Evolutionary conservation across 179 eudicot species (phyloP), one percentile per base, ranked within the genome.

Genomic region (Beta corolliflora): DNA sequence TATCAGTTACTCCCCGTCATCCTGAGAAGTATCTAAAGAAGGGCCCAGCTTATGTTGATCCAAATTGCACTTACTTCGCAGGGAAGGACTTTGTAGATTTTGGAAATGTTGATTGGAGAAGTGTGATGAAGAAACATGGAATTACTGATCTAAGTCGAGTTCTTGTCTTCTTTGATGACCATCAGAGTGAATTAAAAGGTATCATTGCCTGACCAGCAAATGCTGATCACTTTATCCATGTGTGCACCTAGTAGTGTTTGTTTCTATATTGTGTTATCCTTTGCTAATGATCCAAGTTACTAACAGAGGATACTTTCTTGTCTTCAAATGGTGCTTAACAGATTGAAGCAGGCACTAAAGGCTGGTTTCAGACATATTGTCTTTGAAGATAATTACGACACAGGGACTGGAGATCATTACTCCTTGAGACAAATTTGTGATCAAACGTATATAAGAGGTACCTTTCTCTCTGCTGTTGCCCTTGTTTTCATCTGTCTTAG

Each of bases 361-460:
- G 98, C 93, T 86, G 97, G 99, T 59, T 96, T 96, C 87, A 89
- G 79, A 87, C 97, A 94, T 89, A 93, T 96, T 78, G 86, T 96
- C 21, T 96, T 96, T 81, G 99, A 96, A 90, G 99, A 96, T 89
- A 96, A 96, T 82, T 96, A 96, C 78, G 99, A 96, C 84, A 96
- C 99, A 74, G 99, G 99, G 76, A 94, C 96, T 82, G 99, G 98
- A 79, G 99, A 96, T 88, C 99, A 96, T 88, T 96, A 96, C 85
- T 96, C 98, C 81, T 87, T 96, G 69, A 88, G 99, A 85, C 99
- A 96, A 86, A 96, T 96, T 45, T 96, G 99, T 86, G 99, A 96
- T 87, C 99, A 96, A 80, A 90, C 85, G 81, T 94, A 96, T 83
- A 93, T 96, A 80, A 90, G 94, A 90, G 99, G 99, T 96, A 81